Evolutionary conservation across 2,329 filamentous ascomycete genomes (phyloP).

Genomic region (Lecanicillium sp.): DNA sequence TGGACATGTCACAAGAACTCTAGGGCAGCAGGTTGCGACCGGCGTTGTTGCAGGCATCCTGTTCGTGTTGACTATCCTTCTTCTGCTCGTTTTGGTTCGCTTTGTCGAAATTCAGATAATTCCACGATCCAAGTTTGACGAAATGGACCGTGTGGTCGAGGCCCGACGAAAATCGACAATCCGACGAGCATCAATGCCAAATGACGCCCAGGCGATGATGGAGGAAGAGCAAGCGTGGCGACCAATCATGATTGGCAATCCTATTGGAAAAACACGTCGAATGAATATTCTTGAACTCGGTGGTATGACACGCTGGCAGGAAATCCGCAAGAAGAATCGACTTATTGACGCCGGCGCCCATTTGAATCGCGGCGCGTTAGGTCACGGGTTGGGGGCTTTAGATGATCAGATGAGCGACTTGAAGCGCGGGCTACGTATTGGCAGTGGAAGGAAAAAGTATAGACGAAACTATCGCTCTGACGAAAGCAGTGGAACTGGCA

Average conservation of each 20-base stretch:
- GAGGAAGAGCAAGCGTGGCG: slow-evolving; percentile 58
- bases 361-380: slow-evolving; percentile 30
- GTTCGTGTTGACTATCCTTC: slow-evolving; percentile 55
- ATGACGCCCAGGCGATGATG: slow-evolving; percentile 33
- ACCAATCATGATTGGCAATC: slow-evolving; percentile 65
- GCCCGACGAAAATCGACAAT: slow-evolving; percentile 43
- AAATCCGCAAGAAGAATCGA: slow-evolving; percentile 58
- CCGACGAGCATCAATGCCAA: slow-evolving; percentile 37
- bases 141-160: slow-evolving; percentile 48
- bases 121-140: slow-evolving; percentile 50
- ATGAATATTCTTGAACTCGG: slow-evolving; percentile 70
- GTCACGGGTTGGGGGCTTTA: slow-evolving; percentile 31
- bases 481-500: slow-evolving; percentile 13
- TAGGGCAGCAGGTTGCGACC: slow-evolving; percentile 63
- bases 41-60: slow-evolving; percentile 63
- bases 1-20: slow-evolving; percentile 57
- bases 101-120: slow-evolving; percentile 65
- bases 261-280: slow-evolving; percentile 59
- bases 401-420: slow-evolving; percentile 33
- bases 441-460: slow-evolving; percentile 20
- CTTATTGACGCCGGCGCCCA: slow-evolving; percentile 43
- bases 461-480: slow-evolving; percentile 24
- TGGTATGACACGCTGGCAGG: slow-evolving; percentile 62
- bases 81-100: slow-evolving; percentile 56
- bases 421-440: slow-evolving; percentile 26